Evolutionary conservation across 169 alveolate species (phyloP), one percentile per base, ranked within the genome.

Genomic region (Plasmodium gonderi): DNA sequence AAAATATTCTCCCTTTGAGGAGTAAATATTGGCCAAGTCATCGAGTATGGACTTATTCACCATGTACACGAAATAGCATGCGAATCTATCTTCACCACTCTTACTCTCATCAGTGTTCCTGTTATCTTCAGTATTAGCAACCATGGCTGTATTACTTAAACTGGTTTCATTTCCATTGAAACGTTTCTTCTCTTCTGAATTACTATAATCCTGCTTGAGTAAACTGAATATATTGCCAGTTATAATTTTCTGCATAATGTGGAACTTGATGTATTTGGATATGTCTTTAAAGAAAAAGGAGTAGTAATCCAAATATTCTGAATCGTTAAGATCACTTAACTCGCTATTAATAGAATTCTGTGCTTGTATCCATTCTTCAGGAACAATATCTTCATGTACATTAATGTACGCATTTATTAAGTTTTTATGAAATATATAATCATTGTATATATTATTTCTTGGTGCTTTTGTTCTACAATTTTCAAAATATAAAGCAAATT

Each of bases 1-100:
- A 77, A 85, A 85, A 65, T 85, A 85, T 44, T 85, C 92, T 38
- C 92, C 92, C 67, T 85, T 85, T 5, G 75, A 74, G 4, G 92
- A 75, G 38, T 85, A 85, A 20, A 85, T 64, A 38, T 85, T 85
- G 14, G 47, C 74, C 23, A 85, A 14, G 29, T 85, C 92, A 54
- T 85, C 87, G 20, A 85, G 31, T 14, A 85, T 29, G 12, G 92
- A 85, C 26, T 67, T 60, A 3, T 76, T 85, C 31, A 75, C 85
- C 92, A 85, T 85, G 36, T 85, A 85, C 0, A 85, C 11, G 26
- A 85, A 85, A 77, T 85, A 85, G 33, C 92, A 85, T 31, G 92
- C 36, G 79, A 85, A 85, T 40, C 67, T 33, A 2, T 31, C 44
- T 26, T 69, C 49, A n/a, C 49, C 33, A 20, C 20, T 3, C 5